These are phyloP conservation scores for Croton setiger DNA, from an alignment of 441 rosid species.

Conservation along the genomic window DNA sequence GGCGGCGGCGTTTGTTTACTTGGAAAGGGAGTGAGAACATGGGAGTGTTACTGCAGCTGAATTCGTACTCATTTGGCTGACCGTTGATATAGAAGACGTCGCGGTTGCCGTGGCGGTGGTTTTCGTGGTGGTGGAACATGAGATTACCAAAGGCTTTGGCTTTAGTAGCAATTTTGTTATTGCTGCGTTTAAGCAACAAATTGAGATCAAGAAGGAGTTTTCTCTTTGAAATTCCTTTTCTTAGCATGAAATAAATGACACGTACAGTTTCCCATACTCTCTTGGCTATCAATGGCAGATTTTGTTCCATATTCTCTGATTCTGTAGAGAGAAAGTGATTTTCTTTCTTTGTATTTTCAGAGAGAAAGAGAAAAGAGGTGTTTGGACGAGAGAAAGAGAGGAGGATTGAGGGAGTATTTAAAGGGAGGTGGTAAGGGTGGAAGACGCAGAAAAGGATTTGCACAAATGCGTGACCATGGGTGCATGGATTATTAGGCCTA, in stretches of 20 bases:
- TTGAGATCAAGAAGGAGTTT: constrained; percentile 65
- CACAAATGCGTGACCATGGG: constrained; percentile 19
- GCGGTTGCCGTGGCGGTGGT: constrained; percentile 41
- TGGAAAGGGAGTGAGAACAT: constrained; percentile 41
- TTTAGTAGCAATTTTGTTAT: constrained; percentile 48
- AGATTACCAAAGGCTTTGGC: constrained; percentile 72
- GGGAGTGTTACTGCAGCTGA: constrained; percentile 93
- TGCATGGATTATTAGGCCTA: constrained; percentile 23
- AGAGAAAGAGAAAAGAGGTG: constrained; percentile 14
- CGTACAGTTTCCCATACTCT: constrained; percentile 58
- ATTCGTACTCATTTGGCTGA: constrained; percentile 61
- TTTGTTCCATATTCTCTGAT: constrained; percentile 49
- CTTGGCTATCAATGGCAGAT: constrained; percentile 47
- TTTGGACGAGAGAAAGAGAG: constrained; percentile 23
- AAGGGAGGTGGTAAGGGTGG: constrained; percentile 21
- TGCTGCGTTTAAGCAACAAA: constrained; percentile 74
- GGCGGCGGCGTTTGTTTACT: constrained; percentile 33
- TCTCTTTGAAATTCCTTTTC: constrained; percentile 63
- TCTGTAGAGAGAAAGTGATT: constrained; percentile 10
- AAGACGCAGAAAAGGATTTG: not conserved
- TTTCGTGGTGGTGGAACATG: constrained; percentile 53
- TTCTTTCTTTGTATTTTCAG: constrained; percentile 2
- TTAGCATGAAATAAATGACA: constrained; percentile 60
- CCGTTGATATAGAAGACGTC: constrained; percentile 14
- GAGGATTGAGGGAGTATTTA: constrained; percentile 24